Base-by-base conservation (phyloP, 2,329 filamentous ascomycete species). In the Clonostachys chloroleuca region DNA sequence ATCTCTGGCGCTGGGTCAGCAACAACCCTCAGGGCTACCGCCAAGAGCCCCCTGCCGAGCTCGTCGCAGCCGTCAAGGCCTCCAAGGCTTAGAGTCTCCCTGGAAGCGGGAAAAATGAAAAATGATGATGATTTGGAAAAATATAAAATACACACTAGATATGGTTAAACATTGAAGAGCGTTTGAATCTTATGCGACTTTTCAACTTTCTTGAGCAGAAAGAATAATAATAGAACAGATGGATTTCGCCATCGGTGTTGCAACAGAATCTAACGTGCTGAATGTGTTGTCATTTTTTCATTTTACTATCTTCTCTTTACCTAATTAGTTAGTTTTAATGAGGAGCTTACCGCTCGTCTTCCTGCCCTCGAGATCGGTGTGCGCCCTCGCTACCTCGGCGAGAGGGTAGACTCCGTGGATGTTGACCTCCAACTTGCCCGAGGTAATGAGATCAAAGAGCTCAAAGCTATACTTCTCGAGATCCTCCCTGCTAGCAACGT, bases 11-110 rank as follows among this genome's bases (percentile, higher is more conserved):
- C 62, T 99, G 94, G 94, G 95, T 95, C 14, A 79, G 87, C 72
- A 97, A 96, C 73, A 97, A 97, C 73, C 94, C 94, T 20, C 84
- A 92, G 71, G 94, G 94, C 18, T 97, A 97, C 74, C 81, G 88
- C 55, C 92, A 97, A 72, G 78, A 91, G 55, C 90, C 92, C n/a
- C 92, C 94, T 1, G 78, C 87, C 54, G 83, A 87, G 68, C 78
- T 97, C 59, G 63, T 96, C 44, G 85, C 86, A 51, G 75, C 73
- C 43, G 56, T 84, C 54, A 81, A 85, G 71, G 58, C 63, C 10
- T 47, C 50, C 36, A 61, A 60, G 51, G 56, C 52, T 43, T 64
- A 53, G 47, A 47, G 52, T 24, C 10, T 20, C 30, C 43, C 30
- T 40, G 13, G 17, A 49, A 18, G n/a, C 42, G 18, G 14, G 43